Percentiles rank a stretch among this genome's conserved stretches.
Evolutionary conservation across 768 basidiomycete species (phyloP).

Genomic region (Suillus fuscotomentosus): DNA sequence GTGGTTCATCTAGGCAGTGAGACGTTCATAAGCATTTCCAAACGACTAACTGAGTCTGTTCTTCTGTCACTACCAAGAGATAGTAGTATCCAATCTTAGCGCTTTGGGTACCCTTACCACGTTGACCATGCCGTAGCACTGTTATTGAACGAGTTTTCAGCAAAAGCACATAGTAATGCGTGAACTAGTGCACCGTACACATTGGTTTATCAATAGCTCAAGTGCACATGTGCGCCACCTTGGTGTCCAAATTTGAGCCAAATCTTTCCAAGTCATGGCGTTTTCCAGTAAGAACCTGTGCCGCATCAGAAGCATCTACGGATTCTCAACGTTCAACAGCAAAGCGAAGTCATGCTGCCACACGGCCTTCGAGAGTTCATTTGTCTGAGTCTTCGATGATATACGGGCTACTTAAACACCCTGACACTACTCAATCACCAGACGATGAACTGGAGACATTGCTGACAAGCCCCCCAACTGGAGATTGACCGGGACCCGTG

Average conservation of each 20-base stretch:
- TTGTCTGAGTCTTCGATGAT: too few relatives aligned
- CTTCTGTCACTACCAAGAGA: too few relatives aligned
- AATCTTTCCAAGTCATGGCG: background rate
- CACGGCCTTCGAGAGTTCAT: too few relatives aligned
- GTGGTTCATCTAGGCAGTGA: conserved; percentile 10
- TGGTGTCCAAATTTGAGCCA: background rate
- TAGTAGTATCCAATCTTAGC: background rate
- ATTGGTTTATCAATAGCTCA: background rate
- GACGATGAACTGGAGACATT: too few relatives aligned
- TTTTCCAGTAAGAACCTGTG: background rate
- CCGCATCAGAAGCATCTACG: too few relatives aligned
- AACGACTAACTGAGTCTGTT: too few relatives aligned
- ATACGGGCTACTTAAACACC: too few relatives aligned
- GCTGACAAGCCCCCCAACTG: too few relatives aligned
- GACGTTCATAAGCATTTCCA: background rate
- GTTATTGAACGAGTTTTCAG: background rate
- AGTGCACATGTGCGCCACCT: background rate
- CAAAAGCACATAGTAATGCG: background rate
- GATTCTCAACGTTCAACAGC: too few relatives aligned
- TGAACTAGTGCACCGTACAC: background rate
- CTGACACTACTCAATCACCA: too few relatives aligned
- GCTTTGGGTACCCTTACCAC: background rate
- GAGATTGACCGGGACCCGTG: too few relatives aligned
- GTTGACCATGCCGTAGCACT: background rate
- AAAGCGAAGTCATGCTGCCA: too few relatives aligned